phyloP scores from a whole-genome alignment of 2,329 filamentous ascomycete species.

The Aspergillus arachidicola region DNA sequence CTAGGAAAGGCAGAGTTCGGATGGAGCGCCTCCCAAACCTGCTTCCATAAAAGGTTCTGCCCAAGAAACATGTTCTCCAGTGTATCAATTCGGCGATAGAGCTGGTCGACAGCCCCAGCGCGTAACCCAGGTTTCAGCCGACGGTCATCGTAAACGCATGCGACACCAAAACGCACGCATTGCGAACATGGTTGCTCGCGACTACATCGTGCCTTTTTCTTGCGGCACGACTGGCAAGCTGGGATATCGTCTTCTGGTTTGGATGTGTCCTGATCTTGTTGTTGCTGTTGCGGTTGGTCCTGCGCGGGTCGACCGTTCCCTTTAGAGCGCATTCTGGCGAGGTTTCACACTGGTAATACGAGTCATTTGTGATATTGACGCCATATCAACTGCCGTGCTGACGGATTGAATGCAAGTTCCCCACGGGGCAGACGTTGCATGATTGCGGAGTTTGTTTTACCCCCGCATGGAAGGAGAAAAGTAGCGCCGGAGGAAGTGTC shows the following conservation, averaged over 20 bases:
- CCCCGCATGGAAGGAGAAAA: background rate
- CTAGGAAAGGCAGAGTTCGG: background rate
- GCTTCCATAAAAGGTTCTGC: slow-evolving; percentile 23
- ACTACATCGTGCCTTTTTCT: slow-evolving; percentile 51
- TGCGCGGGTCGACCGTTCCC: background rate
- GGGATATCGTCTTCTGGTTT: slow-evolving; percentile 13
- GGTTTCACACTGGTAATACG: background rate
- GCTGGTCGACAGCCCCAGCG: slow-evolving; percentile 35
- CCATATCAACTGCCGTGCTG: background rate
- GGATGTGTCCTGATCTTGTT: background rate
- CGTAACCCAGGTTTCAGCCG: slow-evolving; percentile 34
- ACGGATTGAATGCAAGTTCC: background rate
- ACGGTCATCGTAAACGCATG: slow-evolving; percentile 38
- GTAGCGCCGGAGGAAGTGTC: background rate
- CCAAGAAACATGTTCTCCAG: slow-evolving; percentile 27
- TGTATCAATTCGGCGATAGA: slow-evolving; percentile 33
- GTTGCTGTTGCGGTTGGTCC: background rate
- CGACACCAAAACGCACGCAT: slow-evolving; percentile 37
- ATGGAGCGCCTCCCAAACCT: slow-evolving; percentile 18
- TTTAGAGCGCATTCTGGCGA: background rate
- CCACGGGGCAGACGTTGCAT: background rate
- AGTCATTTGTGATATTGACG: background rate
- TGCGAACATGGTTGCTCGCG: slow-evolving; percentile 48
- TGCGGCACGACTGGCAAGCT: slow-evolving; percentile 47
- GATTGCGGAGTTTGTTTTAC: background rate